Evolutionary conservation across 768 basidiomycete genomes (phyloP), one percentile per base, ranked within the genome.

Genomic region (Lactarius trivialis): DNA sequence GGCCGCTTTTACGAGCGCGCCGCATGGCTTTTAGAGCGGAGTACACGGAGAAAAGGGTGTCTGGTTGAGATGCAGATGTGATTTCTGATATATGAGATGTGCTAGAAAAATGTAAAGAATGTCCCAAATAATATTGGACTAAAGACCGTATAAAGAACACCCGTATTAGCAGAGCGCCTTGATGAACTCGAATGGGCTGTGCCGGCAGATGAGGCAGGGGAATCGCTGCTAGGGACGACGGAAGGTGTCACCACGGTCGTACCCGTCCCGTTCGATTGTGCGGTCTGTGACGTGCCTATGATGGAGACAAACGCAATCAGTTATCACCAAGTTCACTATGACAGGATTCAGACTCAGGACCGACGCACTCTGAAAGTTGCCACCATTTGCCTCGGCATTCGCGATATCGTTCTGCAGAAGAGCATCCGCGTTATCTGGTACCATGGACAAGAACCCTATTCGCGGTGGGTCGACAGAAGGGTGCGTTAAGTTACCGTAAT

Each of bases 401-500:
- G 48, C 33, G 24, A 81, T 67, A 17, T 75, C 78, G 1, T 70
- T 64, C 24, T 72, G 68, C 11, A 81, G 67, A 28, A 64, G 58
- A 14, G 73, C 73, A 8, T 68, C 74, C 3, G 83, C 85, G 64
- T 87, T 77, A 6, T 64, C 17, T 1, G 87, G 85, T 1, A 89
- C 84, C 0, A 85, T 90, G 14, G 88, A 89, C 55, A 86, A 71
- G 36, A 91, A 77, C 9, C 89, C 89, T 55, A 91, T 80, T 17
- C 82, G 81, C 2, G 89, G 85, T 2, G 82, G 81, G 69, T 90
- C 86, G 58, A 73, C 72, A 0, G 86, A 86, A 1, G 89, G 89
- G 63, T 84, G 78, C 0, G 80, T 81, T 41, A 89, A 70, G 66
- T 89, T 87, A 8, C 89, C 89, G 69, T 82, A 90, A 72, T 89